phyloP scores from a whole-genome alignment of 768 basidiomycete genomes.

The Mycena pura region DNA sequence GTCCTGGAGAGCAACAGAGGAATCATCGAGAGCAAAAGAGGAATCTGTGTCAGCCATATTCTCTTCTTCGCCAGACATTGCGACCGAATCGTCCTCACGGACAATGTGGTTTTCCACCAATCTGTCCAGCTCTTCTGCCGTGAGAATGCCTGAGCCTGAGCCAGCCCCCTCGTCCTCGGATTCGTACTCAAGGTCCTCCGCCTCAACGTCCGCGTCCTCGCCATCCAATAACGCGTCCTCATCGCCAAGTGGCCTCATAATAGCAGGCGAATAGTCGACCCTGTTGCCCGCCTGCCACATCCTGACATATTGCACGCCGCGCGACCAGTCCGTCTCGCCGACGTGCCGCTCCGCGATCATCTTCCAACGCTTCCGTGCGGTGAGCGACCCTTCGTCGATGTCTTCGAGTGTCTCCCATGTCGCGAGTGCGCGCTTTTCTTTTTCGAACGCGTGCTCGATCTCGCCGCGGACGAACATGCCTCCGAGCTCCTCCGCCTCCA shows the following conservation, averaged over 20 bases:
- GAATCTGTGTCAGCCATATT: no score
- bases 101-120: not conserved
- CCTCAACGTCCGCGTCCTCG: not conserved
- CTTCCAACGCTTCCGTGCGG: slow-evolving; percentile 80
- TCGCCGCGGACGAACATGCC: slow-evolving; percentile 65
- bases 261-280: slow-evolving; percentile 66
- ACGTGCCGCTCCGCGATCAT: slow-evolving; percentile 58
- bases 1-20: no score
- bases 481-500: slow-evolving; percentile 83
- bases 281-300: slow-evolving; percentile 75
- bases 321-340: slow-evolving; percentile 66
- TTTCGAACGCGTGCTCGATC: slow-evolving; percentile 64
- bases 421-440: slow-evolving; percentile 66
- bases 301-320: slow-evolving; percentile 73
- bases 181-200: not conserved
- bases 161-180: not conserved
- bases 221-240: not conserved
- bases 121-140: not conserved
- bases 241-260: slow-evolving; percentile 49
- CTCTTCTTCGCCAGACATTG: no score
- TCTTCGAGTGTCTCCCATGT: slow-evolving; percentile 64
- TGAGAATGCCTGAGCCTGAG: not conserved
- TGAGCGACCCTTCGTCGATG: slow-evolving; percentile 63
- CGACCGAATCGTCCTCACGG: no score
- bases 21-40: no score